These are phyloP conservation scores for Xylaria cubensis DNA, from an alignment of 495 filamentous ascomycete genomes.

Conservation along the genomic window DNA sequence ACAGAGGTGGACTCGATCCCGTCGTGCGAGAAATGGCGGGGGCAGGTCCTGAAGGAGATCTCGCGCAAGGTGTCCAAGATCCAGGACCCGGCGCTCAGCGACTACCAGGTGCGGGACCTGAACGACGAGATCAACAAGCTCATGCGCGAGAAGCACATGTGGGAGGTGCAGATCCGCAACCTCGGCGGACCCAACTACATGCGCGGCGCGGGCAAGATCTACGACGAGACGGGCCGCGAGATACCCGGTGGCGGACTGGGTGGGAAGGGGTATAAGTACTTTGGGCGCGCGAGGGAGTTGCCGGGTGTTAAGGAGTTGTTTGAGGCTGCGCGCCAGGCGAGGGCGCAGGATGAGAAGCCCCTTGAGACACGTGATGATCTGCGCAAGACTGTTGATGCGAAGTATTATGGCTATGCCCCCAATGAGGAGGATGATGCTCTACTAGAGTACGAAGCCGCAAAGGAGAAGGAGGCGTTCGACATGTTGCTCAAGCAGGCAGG, in stretches of 20 bases:
- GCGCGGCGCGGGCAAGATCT: conserved; percentile 84
- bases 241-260: conserved; percentile 72
- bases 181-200: conserved; percentile 97
- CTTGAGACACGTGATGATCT: conserved; percentile 70
- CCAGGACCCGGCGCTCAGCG: conserved; percentile 84
- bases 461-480: conserved; percentile 82
- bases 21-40: conserved; percentile 95
- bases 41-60: conserved; percentile 96
- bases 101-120: conserved; percentile 96
- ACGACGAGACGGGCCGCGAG: conserved; percentile 91
- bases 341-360: conserved; percentile 63
- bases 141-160: conserved; percentile 98
- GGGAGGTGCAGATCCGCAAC: conserved; percentile 95
- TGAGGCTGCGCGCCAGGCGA: conserved; percentile 72
- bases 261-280: conserved; percentile 85
- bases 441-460: conserved; percentile 79
- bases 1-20: conserved; percentile 84
- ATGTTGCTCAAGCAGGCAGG: conserved; percentile 55
- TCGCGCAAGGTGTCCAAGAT: conserved; percentile 95
- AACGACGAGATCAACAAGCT: conserved; percentile 99
- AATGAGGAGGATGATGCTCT: conserved; percentile 91
- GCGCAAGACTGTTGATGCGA: conserved; percentile 85
- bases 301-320: conserved; percentile 98
- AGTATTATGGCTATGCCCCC: conserved; percentile 93
- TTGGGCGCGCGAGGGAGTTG: conserved; percentile 87